phyloP scores from a whole-genome alignment of 805 yeast genomes.

The Ogataea wickerhamii region DNA sequence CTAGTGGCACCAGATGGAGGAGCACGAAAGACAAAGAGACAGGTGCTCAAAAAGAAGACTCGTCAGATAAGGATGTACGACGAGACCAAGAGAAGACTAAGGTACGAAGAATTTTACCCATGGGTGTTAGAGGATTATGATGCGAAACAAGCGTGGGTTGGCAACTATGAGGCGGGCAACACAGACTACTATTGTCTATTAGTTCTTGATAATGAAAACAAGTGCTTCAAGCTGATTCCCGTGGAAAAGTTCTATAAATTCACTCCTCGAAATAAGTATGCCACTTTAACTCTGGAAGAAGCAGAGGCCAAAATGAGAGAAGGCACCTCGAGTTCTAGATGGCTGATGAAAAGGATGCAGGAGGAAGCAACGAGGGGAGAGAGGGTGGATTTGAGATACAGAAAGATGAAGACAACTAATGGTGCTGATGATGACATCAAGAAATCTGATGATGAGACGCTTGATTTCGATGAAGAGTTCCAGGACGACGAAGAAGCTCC shows the following conservation, averaged over 20 bases:
- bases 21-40: conserved; percentile 62
- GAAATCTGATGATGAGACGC: conserved; percentile 79
- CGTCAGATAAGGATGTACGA: conserved; percentile 78
- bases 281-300: conserved; percentile 91
- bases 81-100: conserved; percentile 74
- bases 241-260: conserved; percentile 92
- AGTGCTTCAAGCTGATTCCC: conserved; percentile 81
- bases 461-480: conserved; percentile 94
- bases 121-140: conserved; percentile 98
- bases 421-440: conserved; percentile 36
- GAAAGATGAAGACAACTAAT: conserved; percentile 38
- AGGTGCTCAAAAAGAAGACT: conserved; percentile 69
- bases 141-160: conserved; percentile 91
- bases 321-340: conserved; percentile 70
- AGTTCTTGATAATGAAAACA: conserved; percentile 78
- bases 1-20: conserved; percentile 92
- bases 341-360: conserved; percentile 91
- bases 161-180: conserved; percentile 87
- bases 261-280: conserved; percentile 89
- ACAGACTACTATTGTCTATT: conserved; percentile 82
- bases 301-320: conserved; percentile 94
- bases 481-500: conserved; percentile 99
- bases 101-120: conserved; percentile 96
- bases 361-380: conserved; percentile 56
- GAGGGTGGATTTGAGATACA: conserved; percentile 48